These are phyloP conservation scores for Cucurbita ficifolia DNA, from an alignment of 306 rosid species.

Conservation along the genomic window DNA sequence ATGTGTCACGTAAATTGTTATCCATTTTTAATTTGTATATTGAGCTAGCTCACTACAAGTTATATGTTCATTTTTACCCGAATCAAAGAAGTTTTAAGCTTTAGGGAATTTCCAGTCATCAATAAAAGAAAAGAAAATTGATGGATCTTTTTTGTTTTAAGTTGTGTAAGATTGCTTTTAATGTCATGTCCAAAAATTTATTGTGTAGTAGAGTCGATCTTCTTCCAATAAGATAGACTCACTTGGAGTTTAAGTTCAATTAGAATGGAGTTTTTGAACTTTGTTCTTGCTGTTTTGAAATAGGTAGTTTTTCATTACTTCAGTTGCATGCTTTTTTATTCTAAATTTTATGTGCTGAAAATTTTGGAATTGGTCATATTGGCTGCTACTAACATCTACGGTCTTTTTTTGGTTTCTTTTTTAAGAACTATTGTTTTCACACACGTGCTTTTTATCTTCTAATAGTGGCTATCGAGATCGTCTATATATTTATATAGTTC, in stretches of 20 bases:
- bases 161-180: background rate
- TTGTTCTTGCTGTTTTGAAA: background rate
- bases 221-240: background rate
- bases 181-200: background rate
- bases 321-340: background rate
- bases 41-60: background rate
- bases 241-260: background rate
- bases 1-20: background rate
- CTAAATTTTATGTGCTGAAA: background rate
- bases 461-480: background rate
- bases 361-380: background rate
- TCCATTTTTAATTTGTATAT: background rate
- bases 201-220: background rate
- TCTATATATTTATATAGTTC: background rate
- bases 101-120: background rate
- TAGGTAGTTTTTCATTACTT: background rate
- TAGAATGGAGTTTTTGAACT: background rate
- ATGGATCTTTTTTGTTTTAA: background rate
- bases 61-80: background rate
- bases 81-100: background rate
- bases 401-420: background rate
- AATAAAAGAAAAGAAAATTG: background rate
- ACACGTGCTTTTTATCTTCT: background rate
- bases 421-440: background rate
- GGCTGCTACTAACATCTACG: background rate